Evolutionary conservation across 2,329 filamentous ascomycete species (phyloP).

Genomic region (Aspergillus amoenus): DNA sequence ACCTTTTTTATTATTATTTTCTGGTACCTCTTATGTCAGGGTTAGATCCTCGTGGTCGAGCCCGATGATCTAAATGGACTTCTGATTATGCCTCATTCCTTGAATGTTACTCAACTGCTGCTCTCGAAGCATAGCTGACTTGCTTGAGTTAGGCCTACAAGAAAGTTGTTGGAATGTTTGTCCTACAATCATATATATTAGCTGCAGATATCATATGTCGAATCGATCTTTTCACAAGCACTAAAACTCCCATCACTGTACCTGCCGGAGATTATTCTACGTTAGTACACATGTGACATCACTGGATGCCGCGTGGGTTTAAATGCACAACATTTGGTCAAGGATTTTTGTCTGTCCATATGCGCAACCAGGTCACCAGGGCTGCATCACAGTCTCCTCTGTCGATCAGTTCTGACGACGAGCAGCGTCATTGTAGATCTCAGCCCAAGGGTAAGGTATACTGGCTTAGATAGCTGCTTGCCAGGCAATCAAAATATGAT

Average conservation of each 20-base stretch:
- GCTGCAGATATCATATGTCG: not conserved
- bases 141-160: conserved; percentile 5
- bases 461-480: too few species aligned
- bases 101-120: conserved; percentile 1
- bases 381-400: not conserved
- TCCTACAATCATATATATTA: not conserved
- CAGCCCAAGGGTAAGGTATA: not conserved
- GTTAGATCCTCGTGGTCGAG: conserved; percentile 45
- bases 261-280: not conserved
- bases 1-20: conserved; percentile 60
- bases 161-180: not conserved
- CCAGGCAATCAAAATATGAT: not conserved
- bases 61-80: conserved; percentile 82
- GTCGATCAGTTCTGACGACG: not conserved
- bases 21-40: conserved; percentile 99
- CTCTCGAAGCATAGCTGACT: conserved; percentile 15
- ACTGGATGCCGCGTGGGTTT: not conserved
- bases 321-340: not conserved
- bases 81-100: conserved; percentile 58
- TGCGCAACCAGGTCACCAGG: not conserved
- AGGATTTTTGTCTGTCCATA: not conserved
- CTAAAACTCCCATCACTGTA: not conserved
- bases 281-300: not conserved
- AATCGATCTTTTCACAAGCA: not conserved
- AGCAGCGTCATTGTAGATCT: not conserved